Evolutionary conservation across 2,329 filamentous ascomycete genomes (phyloP).

Genomic region (Didymella sp.): DNA sequence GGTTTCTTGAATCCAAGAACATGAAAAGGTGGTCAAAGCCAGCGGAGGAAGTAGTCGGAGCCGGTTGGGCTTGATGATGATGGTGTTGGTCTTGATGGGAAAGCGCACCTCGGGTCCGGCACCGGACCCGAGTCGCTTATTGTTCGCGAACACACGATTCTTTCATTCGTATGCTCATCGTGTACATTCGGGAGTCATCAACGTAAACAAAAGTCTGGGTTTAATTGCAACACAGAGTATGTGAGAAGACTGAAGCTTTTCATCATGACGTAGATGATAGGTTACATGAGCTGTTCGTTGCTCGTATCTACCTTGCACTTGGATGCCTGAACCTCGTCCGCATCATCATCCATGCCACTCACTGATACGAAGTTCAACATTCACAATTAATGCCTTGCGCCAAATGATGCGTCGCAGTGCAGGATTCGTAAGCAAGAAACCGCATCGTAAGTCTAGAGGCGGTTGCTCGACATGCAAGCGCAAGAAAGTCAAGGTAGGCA

Average conservation of each 20-base stretch:
- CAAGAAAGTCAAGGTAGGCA: conserved; percentile 45
- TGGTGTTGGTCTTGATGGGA: background rate
- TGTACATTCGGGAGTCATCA: background rate
- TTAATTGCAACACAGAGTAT: background rate
- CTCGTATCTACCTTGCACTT: background rate
- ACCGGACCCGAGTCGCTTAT: conserved; percentile 6
- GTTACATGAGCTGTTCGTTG: background rate
- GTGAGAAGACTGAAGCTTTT: background rate
- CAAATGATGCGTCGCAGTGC: conserved; percentile 36
- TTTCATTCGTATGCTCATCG: background rate
- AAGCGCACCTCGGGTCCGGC: conserved; percentile 13
- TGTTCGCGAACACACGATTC: background rate
- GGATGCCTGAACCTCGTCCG: background rate
- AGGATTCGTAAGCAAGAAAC: conserved; percentile 43
- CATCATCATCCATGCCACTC: background rate
- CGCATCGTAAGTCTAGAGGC: conserved; percentile 43
- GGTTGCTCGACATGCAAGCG: conserved; percentile 44
- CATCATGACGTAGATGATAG: background rate
- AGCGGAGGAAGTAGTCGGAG: conserved; percentile 4
- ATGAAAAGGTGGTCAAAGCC: background rate
- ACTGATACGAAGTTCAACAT: background rate
- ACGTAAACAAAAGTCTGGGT: background rate
- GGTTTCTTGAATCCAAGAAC: background rate
- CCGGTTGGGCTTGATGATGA: background rate
- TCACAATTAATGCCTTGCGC: too few relatives aligned